A percentile compares a stretch with the other conserved stretches of the same genome.
Evolutionary conservation across 768 basidiomycete species (phyloP).

Genomic region (Trichaptum fuscoviolaceum): DNA sequence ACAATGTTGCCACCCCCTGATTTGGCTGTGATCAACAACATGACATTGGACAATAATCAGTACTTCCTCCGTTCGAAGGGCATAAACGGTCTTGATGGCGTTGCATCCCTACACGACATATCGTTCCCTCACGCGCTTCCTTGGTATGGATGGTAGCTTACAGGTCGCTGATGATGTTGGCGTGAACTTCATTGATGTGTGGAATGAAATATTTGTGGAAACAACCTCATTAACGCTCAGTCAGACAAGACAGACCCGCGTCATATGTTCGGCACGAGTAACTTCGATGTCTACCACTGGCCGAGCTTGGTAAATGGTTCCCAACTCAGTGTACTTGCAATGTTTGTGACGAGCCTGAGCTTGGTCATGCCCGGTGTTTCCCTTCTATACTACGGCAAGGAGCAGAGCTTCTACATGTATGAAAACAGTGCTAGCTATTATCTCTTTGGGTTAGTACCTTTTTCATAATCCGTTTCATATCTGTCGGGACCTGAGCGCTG

Average conservation of each 20-base stretch:
- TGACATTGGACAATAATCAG: too few species aligned
- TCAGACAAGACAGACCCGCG: slow-evolving; percentile 67
- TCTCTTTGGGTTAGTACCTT: slow-evolving; percentile 72
- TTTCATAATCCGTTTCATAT: neutral
- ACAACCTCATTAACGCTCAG: slow-evolving; percentile 77
- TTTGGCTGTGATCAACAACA: too few species aligned
- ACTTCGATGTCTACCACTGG: slow-evolving; percentile 95
- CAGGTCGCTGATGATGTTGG: too few species aligned
- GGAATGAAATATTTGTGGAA: slow-evolving; percentile 88
- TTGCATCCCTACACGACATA: too few species aligned
- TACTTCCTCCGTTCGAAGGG: too few species aligned
- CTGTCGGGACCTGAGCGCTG: slow-evolving; percentile 7
- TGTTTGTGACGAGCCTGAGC: slow-evolving; percentile 72
- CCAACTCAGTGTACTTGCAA: slow-evolving; percentile 65
- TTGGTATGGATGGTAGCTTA: too few species aligned
- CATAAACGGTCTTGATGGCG: too few species aligned
- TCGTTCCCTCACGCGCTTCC: too few species aligned
- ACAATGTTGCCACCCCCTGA: slow-evolving; percentile 50
- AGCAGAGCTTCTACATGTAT: too few species aligned
- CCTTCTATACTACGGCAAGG: too few species aligned
- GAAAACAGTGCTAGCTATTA: slow-evolving; percentile 93
- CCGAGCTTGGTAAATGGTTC: slow-evolving; percentile 83
- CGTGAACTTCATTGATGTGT: slow-evolving; percentile 79
- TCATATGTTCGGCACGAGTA: slow-evolving; percentile 90
- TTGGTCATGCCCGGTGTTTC: too few species aligned